Base-by-base conservation (phyloP, 2,329 filamentous ascomycete genomes). In the Apiospora malaysiana region DNA sequence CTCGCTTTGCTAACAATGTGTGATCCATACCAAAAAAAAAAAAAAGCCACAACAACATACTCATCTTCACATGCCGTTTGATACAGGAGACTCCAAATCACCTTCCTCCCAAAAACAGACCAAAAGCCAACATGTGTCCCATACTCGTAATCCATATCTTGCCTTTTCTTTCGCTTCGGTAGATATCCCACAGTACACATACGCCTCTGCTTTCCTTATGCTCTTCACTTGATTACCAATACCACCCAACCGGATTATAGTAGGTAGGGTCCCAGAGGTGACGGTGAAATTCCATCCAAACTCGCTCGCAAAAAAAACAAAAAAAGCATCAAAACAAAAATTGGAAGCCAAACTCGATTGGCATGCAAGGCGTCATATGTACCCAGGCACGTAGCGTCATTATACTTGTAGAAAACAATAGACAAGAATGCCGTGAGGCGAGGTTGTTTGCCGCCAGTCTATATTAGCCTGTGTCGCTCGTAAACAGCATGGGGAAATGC, bases 351-450 rank as follows among this genome's bases (percentile, higher is more conserved):
- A 67, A 67, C n/a, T 67, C 42, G 23, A 67, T 70, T 72, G 70
- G 73, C 71, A 67, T 73, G 71, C 71, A 70, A 73, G 73, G 73
- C 68, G 72, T 73, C 43, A 68, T 75, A 74, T 75, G 73, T 75
- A 74, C 73, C 70, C 72, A 71, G 74, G 70, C 71, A 74, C 75
- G 72, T 75, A 49, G 75, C 74, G 71, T 76, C 75, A 75, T 77
- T 75, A 75, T 71, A 70, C 73, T 74, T 72, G 71, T 72, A 75
- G 75, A 73, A 63, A 63, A 63, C 69, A 79, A 75, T 78, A 75
- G 73, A 74, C 77, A 77, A 77, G 71, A 78, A 75, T 68, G 78
- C 78, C 78, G 77, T 72, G 78, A 75, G 78, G 78, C 78, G 70
- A 69, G 71, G 73, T 72, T 42, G 46, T 45, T 68, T 27, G 21